A percentile compares a stretch with the other conserved stretches of the same genome.
Conservation (phyloP, 352 stramenopile species). For the Thraustotheca clavata region DNA sequence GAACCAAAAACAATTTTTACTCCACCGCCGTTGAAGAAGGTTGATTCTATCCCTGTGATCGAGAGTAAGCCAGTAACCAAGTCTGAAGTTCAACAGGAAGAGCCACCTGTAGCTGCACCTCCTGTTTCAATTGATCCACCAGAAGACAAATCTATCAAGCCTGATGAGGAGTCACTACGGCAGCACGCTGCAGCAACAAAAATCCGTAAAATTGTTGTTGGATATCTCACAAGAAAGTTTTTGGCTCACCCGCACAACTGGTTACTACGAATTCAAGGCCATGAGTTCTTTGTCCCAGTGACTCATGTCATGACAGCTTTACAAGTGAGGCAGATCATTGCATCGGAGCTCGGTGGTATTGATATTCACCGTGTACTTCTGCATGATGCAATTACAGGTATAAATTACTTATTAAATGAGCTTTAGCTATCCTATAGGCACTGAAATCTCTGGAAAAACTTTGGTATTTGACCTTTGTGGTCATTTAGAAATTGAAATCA, state of each 20-base stretch:
- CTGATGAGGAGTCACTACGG: neutral
- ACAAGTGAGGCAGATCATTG: slow-evolving; percentile 38
- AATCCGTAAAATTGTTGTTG: slow-evolving; percentile 42
- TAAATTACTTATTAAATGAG: neutral
- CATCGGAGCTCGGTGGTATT: slow-evolving; percentile 31
- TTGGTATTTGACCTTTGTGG: slow-evolving; percentile 21
- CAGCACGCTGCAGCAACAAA: slow-evolving; percentile 34
- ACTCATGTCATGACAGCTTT: slow-evolving; percentile 51
- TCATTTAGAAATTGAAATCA: slow-evolving; percentile 35
- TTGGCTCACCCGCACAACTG: slow-evolving; percentile 45
- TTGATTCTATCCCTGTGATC: too few species aligned
- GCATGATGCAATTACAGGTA: slow-evolving; percentile 24
- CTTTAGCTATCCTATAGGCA: neutral
- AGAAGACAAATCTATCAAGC: neutral
- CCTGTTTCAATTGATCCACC: neutral
- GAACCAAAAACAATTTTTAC: too few species aligned
- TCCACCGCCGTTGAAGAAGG: too few species aligned
- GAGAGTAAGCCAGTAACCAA: too few species aligned
- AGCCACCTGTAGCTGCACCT: slow-evolving; percentile 11
- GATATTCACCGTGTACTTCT: slow-evolving; percentile 37
- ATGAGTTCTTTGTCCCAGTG: slow-evolving; percentile 33
- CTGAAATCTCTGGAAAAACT: neutral
- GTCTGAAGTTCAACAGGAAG: too few species aligned
- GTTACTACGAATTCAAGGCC: slow-evolving; percentile 31
- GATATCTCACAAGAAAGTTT: slow-evolving; percentile 32